Base-by-base conservation (phyloP, 2,329 filamentous ascomycete genomes). In the Botrytis byssoidea region DNA sequence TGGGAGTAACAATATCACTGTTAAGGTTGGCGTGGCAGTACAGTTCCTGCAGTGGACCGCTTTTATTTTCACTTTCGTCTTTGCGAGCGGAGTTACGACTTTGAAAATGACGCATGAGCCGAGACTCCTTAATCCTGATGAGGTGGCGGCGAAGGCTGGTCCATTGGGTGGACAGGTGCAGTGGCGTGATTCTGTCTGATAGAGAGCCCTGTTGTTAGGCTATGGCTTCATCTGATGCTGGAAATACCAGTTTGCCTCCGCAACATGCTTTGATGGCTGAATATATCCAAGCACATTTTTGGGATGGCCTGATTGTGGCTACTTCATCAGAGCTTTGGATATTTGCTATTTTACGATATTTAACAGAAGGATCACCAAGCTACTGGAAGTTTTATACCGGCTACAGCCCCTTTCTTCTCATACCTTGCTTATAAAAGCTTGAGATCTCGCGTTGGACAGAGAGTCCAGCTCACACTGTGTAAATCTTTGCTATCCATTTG, bases 11-110 rank as follows among this genome's bases (percentile, higher is more conserved):
- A 46, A 42, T n/a, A n/a, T 72, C 12, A 65, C 60, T 9, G 60
- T 72, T 16, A 55, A 72, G 2, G 42, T 66, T 18, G 61, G 61
- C 10, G 35, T 66, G 10, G 59, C 25, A 29, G 32, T 72, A 2
- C 70, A 66, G 14, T 65, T 67, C 12, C 4, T 72, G 29, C 61
- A 67, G 35, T 72, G 61, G 61, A 57, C 61, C 10, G 70, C 70
- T 40, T 72, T 72, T 16, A 63, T 55, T 29, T 65, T 72, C 18
- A 57, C 46, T 14, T 72, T 72, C 10, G 3, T 72, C 59, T 72
- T 59, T 35, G 60, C 46, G 4, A 44, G 42, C 18, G 61, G 48
- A 10, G 32, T 67, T 3, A 67, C 61, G n/a, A 25, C 48, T 7
- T 16, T 59, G n/a, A 37, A 59, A n/a, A 57, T 67, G 35, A 44